A percentile compares a stretch with the other conserved stretches of the same genome.
phyloP scores from a whole-genome alignment of 306 rosid genomes.

The Cicer yamashitae region DNA sequence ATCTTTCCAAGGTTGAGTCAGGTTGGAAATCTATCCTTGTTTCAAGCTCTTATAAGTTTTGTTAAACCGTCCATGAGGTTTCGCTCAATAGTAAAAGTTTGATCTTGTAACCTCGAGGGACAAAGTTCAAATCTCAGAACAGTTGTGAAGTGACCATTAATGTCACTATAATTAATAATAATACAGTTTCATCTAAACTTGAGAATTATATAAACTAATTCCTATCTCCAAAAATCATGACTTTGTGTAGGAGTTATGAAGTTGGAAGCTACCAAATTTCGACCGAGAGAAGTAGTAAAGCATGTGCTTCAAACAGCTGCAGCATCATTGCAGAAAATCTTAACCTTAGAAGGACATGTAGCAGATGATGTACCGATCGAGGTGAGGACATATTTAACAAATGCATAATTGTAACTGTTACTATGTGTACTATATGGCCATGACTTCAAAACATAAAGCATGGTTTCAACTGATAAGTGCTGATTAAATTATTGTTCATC shows the following conservation, averaged over 20 bases:
- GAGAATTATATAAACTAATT: constrained; percentile 14
- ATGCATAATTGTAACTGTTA: not conserved
- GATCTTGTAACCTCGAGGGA: no score
- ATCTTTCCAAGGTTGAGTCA: constrained; percentile 96
- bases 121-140: no score
- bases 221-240: not conserved
- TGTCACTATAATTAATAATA: no score
- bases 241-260: constrained; percentile 80
- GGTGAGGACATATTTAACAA: constrained; percentile 60
- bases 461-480: not conserved
- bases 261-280: constrained; percentile 87
- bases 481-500: not conserved
- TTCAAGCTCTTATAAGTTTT: no score
- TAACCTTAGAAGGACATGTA: constrained; percentile 88
- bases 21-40: constrained; percentile 57
- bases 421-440: not conserved
- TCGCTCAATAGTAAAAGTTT: not conserved
- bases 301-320: constrained; percentile 98
- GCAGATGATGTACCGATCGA: constrained; percentile 89
- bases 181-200: not conserved
- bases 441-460: not conserved
- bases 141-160: no score
- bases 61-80: no score
- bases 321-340: constrained; percentile 84
- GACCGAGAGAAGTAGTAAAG: constrained; percentile 91